Percentiles rank a stretch among this genome's conserved stretches.
Evolutionary conservation across 176 grass and related monocot species (phyloP).

Genomic region (Oryza australiensis): DNA sequence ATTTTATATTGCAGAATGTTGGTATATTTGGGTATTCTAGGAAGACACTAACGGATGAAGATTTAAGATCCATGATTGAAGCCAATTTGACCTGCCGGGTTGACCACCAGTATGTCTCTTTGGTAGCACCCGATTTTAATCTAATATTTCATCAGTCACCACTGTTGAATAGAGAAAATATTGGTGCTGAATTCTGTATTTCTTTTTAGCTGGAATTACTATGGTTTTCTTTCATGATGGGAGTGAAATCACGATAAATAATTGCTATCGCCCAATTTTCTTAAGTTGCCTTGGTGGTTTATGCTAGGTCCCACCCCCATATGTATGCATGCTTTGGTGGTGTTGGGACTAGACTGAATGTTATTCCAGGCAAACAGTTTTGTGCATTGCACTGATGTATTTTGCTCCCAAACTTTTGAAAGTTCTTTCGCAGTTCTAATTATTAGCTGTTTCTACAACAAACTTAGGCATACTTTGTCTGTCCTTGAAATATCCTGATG

Average conservation of each 20-base stretch:
- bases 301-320: not conserved
- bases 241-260: slow-evolving; percentile 4
- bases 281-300: slow-evolving; percentile 4
- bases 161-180: not conserved
- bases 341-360: not conserved
- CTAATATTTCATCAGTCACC: not conserved
- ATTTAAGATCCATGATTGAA: slow-evolving; percentile 82
- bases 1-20: slow-evolving; percentile 66
- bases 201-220: not conserved
- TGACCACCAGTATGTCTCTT: slow-evolving; percentile 83
- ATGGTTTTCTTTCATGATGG: not conserved
- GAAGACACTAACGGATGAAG: slow-evolving; percentile 65
- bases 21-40: slow-evolving; percentile 98
- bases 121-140: slow-evolving; percentile 20
- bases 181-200: not conserved
- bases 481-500: not conserved
- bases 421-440: not conserved
- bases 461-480: not conserved
- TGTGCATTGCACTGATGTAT: not conserved
- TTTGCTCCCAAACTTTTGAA: slow-evolving; percentile 7
- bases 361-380: not conserved
- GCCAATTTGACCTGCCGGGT: slow-evolving; percentile 89
- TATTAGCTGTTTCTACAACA: not conserved
- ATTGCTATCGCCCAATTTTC: not conserved
- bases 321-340: not conserved